phyloP scores from a whole-genome alignment of 208 protist genomes.

The Histomonas meleagridis region DNA sequence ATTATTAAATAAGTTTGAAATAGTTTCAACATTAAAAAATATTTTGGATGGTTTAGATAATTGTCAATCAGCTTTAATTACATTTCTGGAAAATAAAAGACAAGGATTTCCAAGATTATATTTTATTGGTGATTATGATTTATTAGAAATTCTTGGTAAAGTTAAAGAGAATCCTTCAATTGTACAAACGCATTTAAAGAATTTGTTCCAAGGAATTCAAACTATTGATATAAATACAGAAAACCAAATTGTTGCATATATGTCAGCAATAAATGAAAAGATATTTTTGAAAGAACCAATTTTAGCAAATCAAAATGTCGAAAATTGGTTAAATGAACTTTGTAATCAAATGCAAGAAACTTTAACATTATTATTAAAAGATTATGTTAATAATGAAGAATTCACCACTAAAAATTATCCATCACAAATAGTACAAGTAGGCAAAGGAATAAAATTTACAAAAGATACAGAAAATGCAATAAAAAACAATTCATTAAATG shows the following conservation, averaged over 20 bases:
- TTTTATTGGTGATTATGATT: conserved; percentile 93
- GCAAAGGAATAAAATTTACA: not conserved
- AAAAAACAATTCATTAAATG: not conserved
- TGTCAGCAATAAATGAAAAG: conserved; percentile 61
- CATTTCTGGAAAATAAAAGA: conserved; percentile 90
- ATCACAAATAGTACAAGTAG: conserved; percentile 33
- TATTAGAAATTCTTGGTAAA: conserved; percentile 80
- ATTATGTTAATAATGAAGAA: not conserved
- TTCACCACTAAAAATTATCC: conserved; percentile 1
- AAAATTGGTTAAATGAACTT: conserved; percentile 75
- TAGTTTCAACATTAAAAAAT: conserved; percentile 62
- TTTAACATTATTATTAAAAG: not conserved
- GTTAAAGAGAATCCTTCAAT: conserved; percentile 67
- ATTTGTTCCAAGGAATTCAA: conserved; percentile 87
- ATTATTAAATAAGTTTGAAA: conserved; percentile 54
- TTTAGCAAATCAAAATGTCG: conserved; percentile 74
- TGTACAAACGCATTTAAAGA: conserved; percentile 90
- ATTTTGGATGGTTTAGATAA: conserved; percentile 82
- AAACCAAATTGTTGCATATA: conserved; percentile 8
- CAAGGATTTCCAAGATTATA: conserved; percentile 77
- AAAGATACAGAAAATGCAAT: not conserved
- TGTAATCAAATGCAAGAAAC: conserved; percentile 45
- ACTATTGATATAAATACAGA: conserved; percentile 65
- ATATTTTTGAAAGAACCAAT: conserved; percentile 72
- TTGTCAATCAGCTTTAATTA: conserved; percentile 83